A percentile compares a stretch with the other conserved stretches of the same genome.
These are phyloP conservation scores for Agaricus subrufescens DNA, from an alignment of 768 basidiomycete genomes.

Conservation along the genomic window DNA sequence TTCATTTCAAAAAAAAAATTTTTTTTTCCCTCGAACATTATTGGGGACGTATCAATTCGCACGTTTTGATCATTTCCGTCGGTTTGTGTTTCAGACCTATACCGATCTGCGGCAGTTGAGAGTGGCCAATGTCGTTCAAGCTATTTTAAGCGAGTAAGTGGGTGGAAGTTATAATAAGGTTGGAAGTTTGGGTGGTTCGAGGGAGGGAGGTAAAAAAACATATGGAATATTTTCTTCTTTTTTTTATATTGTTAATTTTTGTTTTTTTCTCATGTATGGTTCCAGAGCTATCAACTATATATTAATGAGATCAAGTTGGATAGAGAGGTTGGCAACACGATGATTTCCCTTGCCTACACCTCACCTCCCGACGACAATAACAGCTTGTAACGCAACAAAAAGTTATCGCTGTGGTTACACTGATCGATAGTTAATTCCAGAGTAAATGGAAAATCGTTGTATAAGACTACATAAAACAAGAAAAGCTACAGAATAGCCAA, in stretches of 20 bases:
- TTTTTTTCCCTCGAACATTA: neutral
- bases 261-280: too few relatives aligned
- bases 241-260: too few relatives aligned
- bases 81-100: conserved; percentile 65
- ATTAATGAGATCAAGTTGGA: too few relatives aligned
- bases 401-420: neutral
- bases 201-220: too few relatives aligned
- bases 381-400: neutral
- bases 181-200: neutral
- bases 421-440: too few relatives aligned
- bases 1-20: neutral
- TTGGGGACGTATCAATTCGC: neutral
- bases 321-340: too few relatives aligned
- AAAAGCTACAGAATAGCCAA: neutral
- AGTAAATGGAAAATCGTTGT: too few relatives aligned
- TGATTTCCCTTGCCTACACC: too few relatives aligned
- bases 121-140: conserved; percentile 90
- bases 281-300: too few relatives aligned
- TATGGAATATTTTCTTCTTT: neutral
- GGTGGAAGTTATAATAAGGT: neutral
- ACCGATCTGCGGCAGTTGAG: conserved; percentile 90
- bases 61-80: too few relatives aligned
- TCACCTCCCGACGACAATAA: too few relatives aligned
- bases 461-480: neutral
- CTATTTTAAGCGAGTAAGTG: conserved; percentile 74